A percentile compares a stretch with the other conserved stretches of the same genome.
phyloP scores from a whole-genome alignment of 257 asterid species.

The Nicotiana tabacum region DNA sequence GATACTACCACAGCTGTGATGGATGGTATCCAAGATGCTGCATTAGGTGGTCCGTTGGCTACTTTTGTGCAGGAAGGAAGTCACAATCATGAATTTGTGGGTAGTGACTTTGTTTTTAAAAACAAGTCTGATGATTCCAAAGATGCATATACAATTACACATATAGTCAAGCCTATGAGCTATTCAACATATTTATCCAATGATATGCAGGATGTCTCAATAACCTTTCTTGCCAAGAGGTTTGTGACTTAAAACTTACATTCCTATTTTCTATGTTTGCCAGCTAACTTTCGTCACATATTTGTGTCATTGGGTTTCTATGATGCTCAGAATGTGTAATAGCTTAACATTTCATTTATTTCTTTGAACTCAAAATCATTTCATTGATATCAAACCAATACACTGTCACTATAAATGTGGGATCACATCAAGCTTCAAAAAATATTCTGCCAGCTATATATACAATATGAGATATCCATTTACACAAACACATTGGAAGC shows the following conservation, averaged over 20 bases:
- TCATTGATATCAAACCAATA: neutral
- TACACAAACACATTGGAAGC: neutral
- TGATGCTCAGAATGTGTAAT: neutral
- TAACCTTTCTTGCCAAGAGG: slow-evolving; percentile 85
- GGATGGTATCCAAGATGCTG: slow-evolving; percentile 33
- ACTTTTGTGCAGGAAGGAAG: slow-evolving; percentile 25
- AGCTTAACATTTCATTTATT: neutral
- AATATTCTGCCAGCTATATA: neutral
- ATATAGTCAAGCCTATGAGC: slow-evolving; percentile 74
- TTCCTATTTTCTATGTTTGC: slow-evolving; percentile 13
- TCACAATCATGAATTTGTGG: slow-evolving; percentile 30
- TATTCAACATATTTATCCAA: slow-evolving; percentile 43
- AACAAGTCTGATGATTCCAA: slow-evolving; percentile 39
- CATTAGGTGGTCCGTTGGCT: slow-evolving; percentile 15
- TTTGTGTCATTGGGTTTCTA: neutral
- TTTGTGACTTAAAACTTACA: slow-evolving; percentile 29
- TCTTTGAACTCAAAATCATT: neutral
- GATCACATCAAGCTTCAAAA: neutral
- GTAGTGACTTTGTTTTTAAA: slow-evolving; percentile 23
- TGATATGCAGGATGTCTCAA: slow-evolving; percentile 55
- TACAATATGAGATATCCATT: neutral
- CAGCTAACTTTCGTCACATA: neutral
- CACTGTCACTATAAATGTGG: neutral
- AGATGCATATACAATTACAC: slow-evolving; percentile 48
- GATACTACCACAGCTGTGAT: slow-evolving; percentile 32